Base-by-base conservation (phyloP, 2,329 filamentous ascomycete species). In the Pseudogymnoascus sp. region DNA sequence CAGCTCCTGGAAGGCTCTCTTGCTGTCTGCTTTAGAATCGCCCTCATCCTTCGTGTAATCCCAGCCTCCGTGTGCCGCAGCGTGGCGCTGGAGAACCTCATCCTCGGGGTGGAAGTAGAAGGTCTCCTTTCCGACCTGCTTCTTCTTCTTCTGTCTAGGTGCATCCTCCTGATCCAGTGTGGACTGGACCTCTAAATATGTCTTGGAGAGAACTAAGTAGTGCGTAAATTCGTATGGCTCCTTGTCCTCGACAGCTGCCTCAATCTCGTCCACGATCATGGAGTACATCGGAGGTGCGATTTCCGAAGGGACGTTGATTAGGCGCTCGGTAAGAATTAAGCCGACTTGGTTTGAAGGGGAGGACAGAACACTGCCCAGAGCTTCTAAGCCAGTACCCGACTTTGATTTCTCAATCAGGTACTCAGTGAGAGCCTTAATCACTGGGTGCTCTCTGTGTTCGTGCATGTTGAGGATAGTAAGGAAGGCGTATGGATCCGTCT, bases 81-180 rank as follows among this genome's bases (percentile, higher is more conserved):
- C 89, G 76, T 93, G 83, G 71, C 86, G 86, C 67, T 95, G 86
- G 70, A 97, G 77, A 60, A 93, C 84, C 79, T 97, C 95, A 72
- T 99, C 95, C 77, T 99, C 95, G 0, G 92, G 89, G 74, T 99
- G 95, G 80, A 97, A 99, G 76, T 93, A 96, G 76, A 92, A 96
- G 35, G 84, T 80, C 69, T 89, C 83, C 7, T 80, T 77, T 60
- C 81, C 80, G 64, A 83, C 76, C 73, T 82, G 83, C 78, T 88
- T 89, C 77, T 89, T 93, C 69, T 80, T 78, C 76, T 84, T 86
- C 69, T 82, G 81, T 66, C 86, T 82, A 38, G 79, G 78, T 5
- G 79, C 78, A 45, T 84, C 82, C 71, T 89, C 86, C 61, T 83
- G 80, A 68, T 93, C 89, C 14, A 97, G 79, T 65, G 84, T 86